Evolutionary conservation across 2,329 filamentous ascomycete genomes (phyloP).

Genomic region (Magnaporthiopsis poae): DNA sequence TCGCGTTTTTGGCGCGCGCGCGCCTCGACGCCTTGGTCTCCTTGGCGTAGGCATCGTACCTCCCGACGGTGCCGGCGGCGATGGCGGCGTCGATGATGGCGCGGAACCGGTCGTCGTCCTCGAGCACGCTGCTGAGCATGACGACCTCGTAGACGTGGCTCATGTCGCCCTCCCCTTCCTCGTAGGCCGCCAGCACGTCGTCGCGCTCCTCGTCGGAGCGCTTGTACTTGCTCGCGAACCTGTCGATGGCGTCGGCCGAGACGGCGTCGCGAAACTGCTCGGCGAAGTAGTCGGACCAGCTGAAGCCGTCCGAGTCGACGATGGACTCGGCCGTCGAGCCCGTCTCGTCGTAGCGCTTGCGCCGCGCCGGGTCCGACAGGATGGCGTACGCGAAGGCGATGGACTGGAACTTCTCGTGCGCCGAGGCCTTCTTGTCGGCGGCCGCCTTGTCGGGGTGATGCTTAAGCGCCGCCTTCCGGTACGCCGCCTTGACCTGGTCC

Average conservation of each 20-base stretch:
- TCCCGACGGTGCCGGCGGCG: constrained; percentile 52
- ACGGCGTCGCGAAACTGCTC: constrained; percentile 73
- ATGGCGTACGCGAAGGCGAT: constrained; percentile 91
- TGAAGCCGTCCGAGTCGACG: constrained; percentile 68
- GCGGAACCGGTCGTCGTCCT: constrained; percentile 79
- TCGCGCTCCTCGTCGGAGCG: constrained; percentile 73
- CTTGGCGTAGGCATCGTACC: constrained; percentile 58
- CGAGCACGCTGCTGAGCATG: constrained; percentile 74
- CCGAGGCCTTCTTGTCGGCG: constrained; percentile 56
- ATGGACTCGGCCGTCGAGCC: constrained; percentile 80
- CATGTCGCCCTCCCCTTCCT: constrained; percentile 63
- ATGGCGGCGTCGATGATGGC: constrained; percentile 75
- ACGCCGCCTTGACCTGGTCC: constrained; percentile 78
- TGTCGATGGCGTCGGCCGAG: constrained; percentile 61
- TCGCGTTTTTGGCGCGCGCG: constrained; percentile 50
- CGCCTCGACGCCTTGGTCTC: constrained; percentile 60
- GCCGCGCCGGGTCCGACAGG: constrained; percentile 70
- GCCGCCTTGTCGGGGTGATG: constrained; percentile 84
- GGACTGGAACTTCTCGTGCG: constrained; percentile 75
- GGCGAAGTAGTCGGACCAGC: constrained; percentile 84
- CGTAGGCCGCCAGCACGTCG: constrained; percentile 70
- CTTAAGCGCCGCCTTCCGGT: constrained; percentile 80
- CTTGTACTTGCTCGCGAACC: constrained; percentile 71
- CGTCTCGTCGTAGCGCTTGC: constrained; percentile 79
- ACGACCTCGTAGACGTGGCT: constrained; percentile 67